Evolutionary conservation across 2,329 filamentous ascomycete genomes (phyloP).

Genomic region (Scytalidium lignicola): DNA sequence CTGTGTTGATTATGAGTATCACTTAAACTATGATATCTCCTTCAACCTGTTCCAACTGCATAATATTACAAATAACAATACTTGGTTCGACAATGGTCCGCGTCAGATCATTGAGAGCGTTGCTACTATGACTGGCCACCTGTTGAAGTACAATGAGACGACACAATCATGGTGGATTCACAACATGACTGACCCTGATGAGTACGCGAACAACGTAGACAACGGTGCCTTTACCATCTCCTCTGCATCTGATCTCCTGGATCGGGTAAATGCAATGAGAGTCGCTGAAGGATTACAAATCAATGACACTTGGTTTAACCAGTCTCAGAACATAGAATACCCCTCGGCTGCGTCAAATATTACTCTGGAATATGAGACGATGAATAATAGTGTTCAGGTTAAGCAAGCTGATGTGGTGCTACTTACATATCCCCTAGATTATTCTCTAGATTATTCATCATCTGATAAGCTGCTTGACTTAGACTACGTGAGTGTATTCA

Average conservation of each 20-base stretch:
- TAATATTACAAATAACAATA: slow-evolving; percentile 28
- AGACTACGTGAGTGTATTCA: slow-evolving; percentile 46
- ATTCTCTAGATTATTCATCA: slow-evolving; percentile 48
- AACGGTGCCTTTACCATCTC: slow-evolving; percentile 62
- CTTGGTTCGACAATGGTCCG: slow-evolving; percentile 35
- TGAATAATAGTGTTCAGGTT: slow-evolving; percentile 61
- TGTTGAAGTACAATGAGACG: slow-evolving; percentile 55
- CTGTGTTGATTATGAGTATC: slow-evolving; percentile 69
- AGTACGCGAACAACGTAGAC: slow-evolving; percentile 36
- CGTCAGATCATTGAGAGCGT: slow-evolving; percentile 61
- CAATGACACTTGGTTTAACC: slow-evolving; percentile 55
- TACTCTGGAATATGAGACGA: slow-evolving; percentile 58
- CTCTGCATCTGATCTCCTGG: slow-evolving; percentile 35
- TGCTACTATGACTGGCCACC: slow-evolving; percentile 54
- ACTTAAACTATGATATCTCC: slow-evolving; percentile 65
- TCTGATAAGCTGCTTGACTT: slow-evolving; percentile 44
- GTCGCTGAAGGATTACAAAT: slow-evolving; percentile 15
- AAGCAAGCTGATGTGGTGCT: slow-evolving; percentile 70
- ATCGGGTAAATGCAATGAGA: slow-evolving; percentile 36
- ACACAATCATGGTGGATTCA: slow-evolving; percentile 41
- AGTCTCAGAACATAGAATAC: slow-evolving; percentile 51
- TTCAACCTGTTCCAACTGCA: slow-evolving; percentile 34
- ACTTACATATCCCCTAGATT: slow-evolving; percentile 59
- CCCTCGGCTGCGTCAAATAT: slow-evolving; percentile 50
- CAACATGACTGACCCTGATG: slow-evolving; percentile 65